A percentile compares a stretch with the other conserved stretches of the same genome.
Evolutionary conservation across 2,329 filamentous ascomycete genomes (phyloP).

Genomic region (Ophiognomonia clavigignenti-juglandacearum): DNA sequence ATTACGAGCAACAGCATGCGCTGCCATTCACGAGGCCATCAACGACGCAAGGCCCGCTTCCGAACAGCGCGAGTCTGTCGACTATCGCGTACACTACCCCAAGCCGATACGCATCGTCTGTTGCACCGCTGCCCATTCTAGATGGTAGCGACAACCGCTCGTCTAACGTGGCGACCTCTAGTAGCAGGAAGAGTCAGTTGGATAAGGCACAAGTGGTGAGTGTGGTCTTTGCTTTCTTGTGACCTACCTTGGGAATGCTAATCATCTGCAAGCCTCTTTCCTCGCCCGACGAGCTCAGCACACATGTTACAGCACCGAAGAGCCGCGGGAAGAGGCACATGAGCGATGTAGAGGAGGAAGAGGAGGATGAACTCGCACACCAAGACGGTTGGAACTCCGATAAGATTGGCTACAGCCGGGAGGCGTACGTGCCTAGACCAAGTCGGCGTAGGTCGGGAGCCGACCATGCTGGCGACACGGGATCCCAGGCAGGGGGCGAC

Average conservation of each 20-base stretch:
- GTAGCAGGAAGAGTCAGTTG: not conserved
- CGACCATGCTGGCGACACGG: conserved; percentile 8
- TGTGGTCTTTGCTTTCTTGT: no score
- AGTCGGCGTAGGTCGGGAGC: conserved; percentile 12
- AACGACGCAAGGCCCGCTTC: conserved; percentile 9
- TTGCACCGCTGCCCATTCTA: conserved; percentile 4
- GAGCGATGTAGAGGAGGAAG: not conserved
- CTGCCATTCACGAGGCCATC: conserved; percentile 4
- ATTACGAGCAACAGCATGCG: conserved; percentile 1
- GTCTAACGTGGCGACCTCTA: conserved; percentile 3
- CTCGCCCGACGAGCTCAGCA: conserved; percentile 13
- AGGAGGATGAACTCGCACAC: not conserved
- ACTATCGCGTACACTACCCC: conserved; percentile 33
- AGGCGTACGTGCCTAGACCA: conserved; percentile 14
- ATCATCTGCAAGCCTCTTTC: conserved; percentile 6
- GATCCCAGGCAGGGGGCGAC: not conserved
- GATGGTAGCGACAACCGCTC: not conserved
- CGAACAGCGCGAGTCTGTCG: conserved; percentile 22
- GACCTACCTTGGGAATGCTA: not conserved
- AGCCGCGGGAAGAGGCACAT: conserved; percentile 11
- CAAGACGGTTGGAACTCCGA: conserved; percentile 16
- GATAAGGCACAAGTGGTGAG: not conserved
- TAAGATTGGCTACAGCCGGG: conserved; percentile 3
- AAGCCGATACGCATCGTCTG: conserved; percentile 23
- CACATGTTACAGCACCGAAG: not conserved